Evolutionary conservation across 139 green algal genomes (phyloP).

Genomic region (Tetraselmis chui): DNA sequence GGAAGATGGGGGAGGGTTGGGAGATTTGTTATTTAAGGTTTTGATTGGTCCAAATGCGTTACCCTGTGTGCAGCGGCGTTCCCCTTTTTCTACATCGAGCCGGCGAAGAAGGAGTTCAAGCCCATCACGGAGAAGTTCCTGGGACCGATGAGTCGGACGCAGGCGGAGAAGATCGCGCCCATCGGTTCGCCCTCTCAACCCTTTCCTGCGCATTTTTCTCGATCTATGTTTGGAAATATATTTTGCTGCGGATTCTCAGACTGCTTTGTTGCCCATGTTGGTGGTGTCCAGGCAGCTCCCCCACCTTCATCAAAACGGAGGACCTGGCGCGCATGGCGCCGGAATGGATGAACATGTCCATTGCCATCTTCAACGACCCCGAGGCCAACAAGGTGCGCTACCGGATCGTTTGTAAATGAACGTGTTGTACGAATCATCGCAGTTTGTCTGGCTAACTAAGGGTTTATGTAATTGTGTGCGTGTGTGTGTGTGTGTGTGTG

Average conservation of each 20-base stretch:
- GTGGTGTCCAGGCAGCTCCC: slow-evolving; percentile 78
- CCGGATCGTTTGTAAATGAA: too few relatives aligned
- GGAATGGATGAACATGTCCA: slow-evolving; percentile 83
- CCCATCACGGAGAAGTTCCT: slow-evolving; percentile 46
- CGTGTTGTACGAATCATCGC: too few relatives aligned
- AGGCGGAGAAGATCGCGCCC: slow-evolving; percentile 68
- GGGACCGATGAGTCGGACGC: slow-evolving; percentile 32
- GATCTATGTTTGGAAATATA: not conserved
- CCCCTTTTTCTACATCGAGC: slow-evolving; percentile 98
- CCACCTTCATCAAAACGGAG: slow-evolving; percentile 68
- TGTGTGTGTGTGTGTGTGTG: too few relatives aligned
- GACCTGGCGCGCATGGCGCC: slow-evolving; percentile 71
- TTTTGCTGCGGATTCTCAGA: not conserved
- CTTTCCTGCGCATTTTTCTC: not conserved
- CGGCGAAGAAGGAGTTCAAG: slow-evolving; percentile 38
- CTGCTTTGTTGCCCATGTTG: slow-evolving; percentile 7
- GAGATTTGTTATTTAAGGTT: not conserved
- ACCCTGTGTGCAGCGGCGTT: slow-evolving; percentile 62
- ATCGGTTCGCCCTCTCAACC: slow-evolving; percentile 35
- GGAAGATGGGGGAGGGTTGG: too few relatives aligned
- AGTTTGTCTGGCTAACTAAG: too few relatives aligned
- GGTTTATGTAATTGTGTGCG: too few relatives aligned
- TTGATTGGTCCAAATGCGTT: not conserved
- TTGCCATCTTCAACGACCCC: slow-evolving; percentile 83
- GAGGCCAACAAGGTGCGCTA: slow-evolving; percentile 59